Evolutionary conservation across 2,329 filamentous ascomycete genomes (phyloP).

Genomic region (Ceratocystis albifundus): DNA sequence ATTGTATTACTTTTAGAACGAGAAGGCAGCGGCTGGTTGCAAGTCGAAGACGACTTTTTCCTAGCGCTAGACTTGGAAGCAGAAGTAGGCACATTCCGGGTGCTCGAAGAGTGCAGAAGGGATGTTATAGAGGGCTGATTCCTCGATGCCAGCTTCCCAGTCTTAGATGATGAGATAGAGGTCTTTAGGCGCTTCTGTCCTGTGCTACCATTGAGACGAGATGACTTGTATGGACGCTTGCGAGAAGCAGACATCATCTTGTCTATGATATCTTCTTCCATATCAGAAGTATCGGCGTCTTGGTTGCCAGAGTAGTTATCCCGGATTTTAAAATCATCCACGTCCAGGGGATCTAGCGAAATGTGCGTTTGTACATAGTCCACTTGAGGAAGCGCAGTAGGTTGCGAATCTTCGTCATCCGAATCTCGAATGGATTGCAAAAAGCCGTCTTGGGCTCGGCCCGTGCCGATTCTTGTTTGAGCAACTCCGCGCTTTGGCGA

Average conservation of each 20-base stretch:
- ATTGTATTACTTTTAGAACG: neutral
- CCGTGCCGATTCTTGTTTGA: conserved; percentile 14
- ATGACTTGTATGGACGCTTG: conserved; percentile 33
- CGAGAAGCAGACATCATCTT: conserved; percentile 36
- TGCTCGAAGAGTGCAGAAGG: conserved; percentile 25
- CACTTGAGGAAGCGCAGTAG: neutral
- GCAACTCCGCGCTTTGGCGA: conserved; percentile 19
- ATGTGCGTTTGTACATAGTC: conserved; percentile 19
- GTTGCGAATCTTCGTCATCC: conserved; percentile 27
- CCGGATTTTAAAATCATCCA: conserved; percentile 31
- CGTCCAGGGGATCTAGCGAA: conserved; percentile 4
- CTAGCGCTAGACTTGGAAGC: neutral
- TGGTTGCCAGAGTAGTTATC: conserved; percentile 27
- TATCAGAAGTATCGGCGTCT: conserved; percentile 31
- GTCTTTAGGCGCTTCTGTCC: conserved; percentile 27
- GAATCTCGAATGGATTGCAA: conserved; percentile 15
- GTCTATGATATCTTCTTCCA: conserved; percentile 45
- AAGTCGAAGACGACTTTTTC: neutral
- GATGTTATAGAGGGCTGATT: conserved; percentile 31
- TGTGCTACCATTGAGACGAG: conserved; percentile 23
- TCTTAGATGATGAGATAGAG: conserved; percentile 24
- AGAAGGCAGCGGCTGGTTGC: neutral
- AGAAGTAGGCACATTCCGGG: neutral
- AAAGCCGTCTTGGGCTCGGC: conserved; percentile 11
- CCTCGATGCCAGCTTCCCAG: conserved; percentile 24